phyloP scores from a whole-genome alignment of 2,329 filamentous ascomycete species.

The Claviceps sp. region DNA sequence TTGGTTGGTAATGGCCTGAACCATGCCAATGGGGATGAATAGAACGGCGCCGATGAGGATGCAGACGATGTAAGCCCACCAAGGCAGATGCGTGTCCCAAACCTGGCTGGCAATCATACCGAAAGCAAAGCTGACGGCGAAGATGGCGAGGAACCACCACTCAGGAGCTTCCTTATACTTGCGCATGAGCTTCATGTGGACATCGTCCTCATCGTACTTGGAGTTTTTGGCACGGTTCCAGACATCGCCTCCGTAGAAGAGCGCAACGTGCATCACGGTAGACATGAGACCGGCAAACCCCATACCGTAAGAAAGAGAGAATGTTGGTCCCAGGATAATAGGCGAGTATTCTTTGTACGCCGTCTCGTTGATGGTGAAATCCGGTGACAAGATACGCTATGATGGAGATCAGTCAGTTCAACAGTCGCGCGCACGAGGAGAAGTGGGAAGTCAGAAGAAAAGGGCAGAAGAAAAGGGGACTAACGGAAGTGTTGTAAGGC shows the following conservation, averaged over 20 bases:
- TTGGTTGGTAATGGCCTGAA: slow-evolving; percentile 35
- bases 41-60: slow-evolving; percentile 27
- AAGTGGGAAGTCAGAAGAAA: too few relatives aligned
- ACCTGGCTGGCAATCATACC: slow-evolving; percentile 23
- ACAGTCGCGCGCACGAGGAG: not conserved
- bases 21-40: slow-evolving; percentile 30
- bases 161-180: slow-evolving; percentile 40
- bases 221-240: slow-evolving; percentile 17
- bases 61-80: slow-evolving; percentile 28
- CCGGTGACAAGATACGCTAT: slow-evolving; percentile 35
- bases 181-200: slow-evolving; percentile 41
- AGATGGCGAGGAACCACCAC: slow-evolving; percentile 42
- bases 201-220: slow-evolving; percentile 30
- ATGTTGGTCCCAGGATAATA: slow-evolving; percentile 39
- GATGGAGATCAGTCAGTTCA: not conserved
- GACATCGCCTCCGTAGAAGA: slow-evolving; percentile 41
- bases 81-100: slow-evolving; percentile 28
- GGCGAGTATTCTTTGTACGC: slow-evolving; percentile 46
- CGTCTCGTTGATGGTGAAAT: slow-evolving; percentile 38
- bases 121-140: slow-evolving; percentile 35
- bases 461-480: not conserved
- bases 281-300: slow-evolving; percentile 42
- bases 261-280: slow-evolving; percentile 34
- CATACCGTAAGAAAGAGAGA: slow-evolving; percentile 41
- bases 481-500: slow-evolving; percentile 34